phyloP scores from a whole-genome alignment of 1,284 basidiomycete genomes.

The Pterulicium gracile region DNA sequence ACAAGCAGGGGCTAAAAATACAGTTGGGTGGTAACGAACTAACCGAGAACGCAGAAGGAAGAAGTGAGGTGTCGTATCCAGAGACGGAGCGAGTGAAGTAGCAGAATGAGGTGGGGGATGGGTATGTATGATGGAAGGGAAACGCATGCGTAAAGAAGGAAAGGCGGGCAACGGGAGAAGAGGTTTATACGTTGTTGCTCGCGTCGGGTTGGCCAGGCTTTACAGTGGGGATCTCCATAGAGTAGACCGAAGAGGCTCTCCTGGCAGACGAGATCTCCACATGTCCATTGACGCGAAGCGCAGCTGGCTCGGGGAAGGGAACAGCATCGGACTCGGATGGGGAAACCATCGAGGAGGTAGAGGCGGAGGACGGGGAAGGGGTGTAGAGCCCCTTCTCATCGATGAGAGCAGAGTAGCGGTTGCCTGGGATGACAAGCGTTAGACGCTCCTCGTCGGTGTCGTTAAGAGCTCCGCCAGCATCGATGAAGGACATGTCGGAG shows the following conservation, averaged over 20 bases:
- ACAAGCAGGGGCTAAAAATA: neutral
- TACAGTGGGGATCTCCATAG: neutral
- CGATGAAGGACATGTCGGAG: conserved; percentile 28
- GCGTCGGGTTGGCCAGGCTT: neutral
- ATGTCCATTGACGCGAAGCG: neutral
- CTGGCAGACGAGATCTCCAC: neutral
- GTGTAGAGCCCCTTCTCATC: neutral
- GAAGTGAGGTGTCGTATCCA: no score
- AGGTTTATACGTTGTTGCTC: neutral
- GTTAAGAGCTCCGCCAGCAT: conserved; percentile 22
- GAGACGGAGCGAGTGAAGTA: no score
- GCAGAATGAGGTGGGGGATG: no score
- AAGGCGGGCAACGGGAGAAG: no score
- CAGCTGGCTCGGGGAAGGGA: neutral
- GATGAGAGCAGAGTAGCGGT: neutral
- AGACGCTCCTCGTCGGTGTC: conserved; percentile 18
- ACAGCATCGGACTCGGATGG: neutral
- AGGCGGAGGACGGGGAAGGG: neutral
- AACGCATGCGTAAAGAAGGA: no score
- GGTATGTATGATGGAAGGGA: no score
- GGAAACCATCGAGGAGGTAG: neutral
- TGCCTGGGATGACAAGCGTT: neutral
- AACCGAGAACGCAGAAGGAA: neutral
- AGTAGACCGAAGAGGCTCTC: neutral
- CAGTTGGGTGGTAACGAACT: neutral